phyloP scores from a whole-genome alignment of 1,284 basidiomycete species.

The Microbotryomycetes sp. region DNA sequence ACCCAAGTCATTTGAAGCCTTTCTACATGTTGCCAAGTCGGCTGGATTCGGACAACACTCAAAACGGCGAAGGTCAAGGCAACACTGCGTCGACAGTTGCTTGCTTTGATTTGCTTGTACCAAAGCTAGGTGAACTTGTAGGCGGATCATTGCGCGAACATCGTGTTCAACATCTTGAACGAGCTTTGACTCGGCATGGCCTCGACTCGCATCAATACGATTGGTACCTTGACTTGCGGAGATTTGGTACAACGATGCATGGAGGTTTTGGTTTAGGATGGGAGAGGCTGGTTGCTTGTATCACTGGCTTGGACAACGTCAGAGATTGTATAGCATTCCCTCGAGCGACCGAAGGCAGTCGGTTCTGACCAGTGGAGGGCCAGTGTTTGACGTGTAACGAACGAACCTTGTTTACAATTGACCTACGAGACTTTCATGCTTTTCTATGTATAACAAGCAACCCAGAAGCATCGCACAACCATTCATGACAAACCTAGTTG shows the following conservation, averaged over 20 bases:
- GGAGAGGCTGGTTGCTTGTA: slow-evolving; percentile 75
- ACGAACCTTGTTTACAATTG: too few relatives aligned
- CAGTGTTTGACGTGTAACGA: too few relatives aligned
- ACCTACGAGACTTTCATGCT: too few relatives aligned
- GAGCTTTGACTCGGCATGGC: slow-evolving; percentile 52
- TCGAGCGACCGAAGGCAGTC: slow-evolving; percentile 61
- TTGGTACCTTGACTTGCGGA: slow-evolving; percentile 80
- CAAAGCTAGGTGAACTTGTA: slow-evolving; percentile 78
- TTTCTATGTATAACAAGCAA: too few relatives aligned
- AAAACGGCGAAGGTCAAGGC: slow-evolving; percentile 36
- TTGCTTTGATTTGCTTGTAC: slow-evolving; percentile 91
- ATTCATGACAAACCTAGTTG: too few relatives aligned
- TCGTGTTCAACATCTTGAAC: slow-evolving; percentile 54
- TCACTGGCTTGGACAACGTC: slow-evolving; percentile 75
- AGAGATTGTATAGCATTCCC: slow-evolving; percentile 86
- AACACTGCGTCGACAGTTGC: slow-evolving; percentile 75
- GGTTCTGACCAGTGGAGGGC: slow-evolving; percentile 22
- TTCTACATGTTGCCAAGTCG: slow-evolving; percentile 84
- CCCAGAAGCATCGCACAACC: too few relatives aligned
- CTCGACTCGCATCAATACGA: slow-evolving; percentile 56
- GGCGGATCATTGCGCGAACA: slow-evolving; percentile 91
- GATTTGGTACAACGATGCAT: slow-evolving; percentile 73
- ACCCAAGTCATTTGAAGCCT: slow-evolving; percentile 74
- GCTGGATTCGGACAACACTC: slow-evolving; percentile 13
- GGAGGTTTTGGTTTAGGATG: slow-evolving; percentile 91